Percentiles rank a stretch among this genome's conserved stretches.
These are phyloP conservation scores for Phaeosphaeria sp. DNA, from an alignment of 2,329 filamentous ascomycete species.

Conservation along the genomic window DNA sequence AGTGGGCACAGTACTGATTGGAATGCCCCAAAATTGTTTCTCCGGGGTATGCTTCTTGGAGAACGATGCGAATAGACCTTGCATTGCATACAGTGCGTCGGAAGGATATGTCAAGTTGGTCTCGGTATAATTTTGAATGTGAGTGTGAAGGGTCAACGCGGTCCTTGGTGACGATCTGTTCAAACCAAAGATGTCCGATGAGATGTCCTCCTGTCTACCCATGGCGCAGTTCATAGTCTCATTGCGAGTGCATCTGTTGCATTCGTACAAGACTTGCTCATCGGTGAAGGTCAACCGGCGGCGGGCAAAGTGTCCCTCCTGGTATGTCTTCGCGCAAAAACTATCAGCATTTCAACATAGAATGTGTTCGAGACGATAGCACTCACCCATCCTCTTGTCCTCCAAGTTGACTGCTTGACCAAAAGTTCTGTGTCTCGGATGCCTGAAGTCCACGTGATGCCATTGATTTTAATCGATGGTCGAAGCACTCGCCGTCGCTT, in stretches of 20 bases:
- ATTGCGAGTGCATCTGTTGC: not conserved
- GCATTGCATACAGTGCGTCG: not conserved
- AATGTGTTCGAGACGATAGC: not conserved
- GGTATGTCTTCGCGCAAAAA: conserved; percentile 1
- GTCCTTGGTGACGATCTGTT: not conserved
- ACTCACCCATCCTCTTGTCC: conserved; percentile 6
- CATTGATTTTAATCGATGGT: not conserved
- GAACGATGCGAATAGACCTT: not conserved
- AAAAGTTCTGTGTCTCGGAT: not conserved
- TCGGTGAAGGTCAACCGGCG: conserved; percentile 6
- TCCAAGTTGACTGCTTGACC: not conserved
- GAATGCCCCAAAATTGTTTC: not conserved
- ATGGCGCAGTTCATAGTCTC: not conserved
- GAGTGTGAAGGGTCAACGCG: not conserved
- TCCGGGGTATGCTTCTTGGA: not conserved
- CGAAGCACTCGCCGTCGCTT: not conserved
- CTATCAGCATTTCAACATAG: not conserved
- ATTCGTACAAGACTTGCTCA: conserved; percentile 5
- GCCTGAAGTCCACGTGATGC: not conserved
- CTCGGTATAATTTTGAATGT: not conserved
- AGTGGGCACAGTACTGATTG: not conserved
- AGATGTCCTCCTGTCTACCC: not conserved
- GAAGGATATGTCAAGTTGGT: not conserved
- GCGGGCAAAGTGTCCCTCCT: conserved; percentile 7
- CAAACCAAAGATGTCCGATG: not conserved